Base-by-base conservation (phyloP, 305 asterid species). In the Vinca major region DNA sequence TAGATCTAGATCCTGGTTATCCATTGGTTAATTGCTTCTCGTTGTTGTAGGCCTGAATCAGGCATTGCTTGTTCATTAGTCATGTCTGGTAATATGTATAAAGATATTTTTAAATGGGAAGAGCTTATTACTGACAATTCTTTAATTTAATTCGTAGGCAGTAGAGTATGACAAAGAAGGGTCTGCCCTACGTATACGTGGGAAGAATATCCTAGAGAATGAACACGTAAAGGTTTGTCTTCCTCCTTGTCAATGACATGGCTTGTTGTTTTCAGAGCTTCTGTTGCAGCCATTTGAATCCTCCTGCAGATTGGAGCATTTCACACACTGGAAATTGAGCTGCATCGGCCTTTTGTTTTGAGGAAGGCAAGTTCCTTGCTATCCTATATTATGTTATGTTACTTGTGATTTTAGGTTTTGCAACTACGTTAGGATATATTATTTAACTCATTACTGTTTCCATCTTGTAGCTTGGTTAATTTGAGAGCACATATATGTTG, bases 121-220 rank as follows among this genome's bases (percentile, higher is more conserved):
- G 7, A 16, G 2, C 40, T 20, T 44, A 26, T 20, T 20, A 16
- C 7, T 13, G 17, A 48, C 11, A 47, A 21, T 49, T 49, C 69
- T 65, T 0, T 47, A 14, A 65, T 45, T 37, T 65, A 13, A 44
- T 33, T 65, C 45, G 26, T 62, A 89, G 96, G 68, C 86, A 71
- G 77, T 83, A n/a, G 96, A 88, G 79, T 91, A 89, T 85, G 98
- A 94, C 80, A 88, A 84, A 81, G 97, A 91, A 84, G 97, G 96
- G 54, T 84, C 89, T 73, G 92, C 87, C 45, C 83, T 93, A 68
- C 94, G 98, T 64, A 79, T 91, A 78, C 90, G 97, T 13, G 99
- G 99, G 76, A 94, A 88, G 84, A 94, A 94, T 82, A 69, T 88
- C 66, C 80, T 88, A 79, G 95, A 89, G 84, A 94, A 91, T 72